phyloP scores from a whole-genome alignment of 257 asterid genomes.

The Schizonepeta tenuifolia region DNA sequence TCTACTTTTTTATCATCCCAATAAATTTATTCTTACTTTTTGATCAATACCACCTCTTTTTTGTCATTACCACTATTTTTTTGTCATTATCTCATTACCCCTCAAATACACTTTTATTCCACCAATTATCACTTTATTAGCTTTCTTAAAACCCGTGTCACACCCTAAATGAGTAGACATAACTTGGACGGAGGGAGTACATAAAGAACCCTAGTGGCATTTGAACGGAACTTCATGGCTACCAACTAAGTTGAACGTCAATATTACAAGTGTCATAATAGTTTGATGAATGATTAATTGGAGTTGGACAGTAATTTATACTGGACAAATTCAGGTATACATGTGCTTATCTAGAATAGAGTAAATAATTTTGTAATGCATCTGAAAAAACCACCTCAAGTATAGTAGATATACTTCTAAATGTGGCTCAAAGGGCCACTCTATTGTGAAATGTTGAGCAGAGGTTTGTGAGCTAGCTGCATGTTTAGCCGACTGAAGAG shows the following conservation, averaged over 20 bases:
- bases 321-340: not conserved
- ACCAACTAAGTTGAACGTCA: constrained; percentile 7
- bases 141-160: too few species aligned
- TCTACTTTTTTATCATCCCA: too few species aligned
- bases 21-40: too few species aligned
- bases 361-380: not conserved
- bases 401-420: not conserved
- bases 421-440: not conserved
- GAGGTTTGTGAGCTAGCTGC: not conserved
- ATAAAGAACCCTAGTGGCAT: not conserved
- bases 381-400: not conserved
- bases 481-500: too few species aligned
- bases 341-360: not conserved
- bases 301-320: not conserved
- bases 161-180: too few species aligned
- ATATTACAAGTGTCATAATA: not conserved
- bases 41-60: too few species aligned
- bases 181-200: too few species aligned
- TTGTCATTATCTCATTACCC: too few species aligned
- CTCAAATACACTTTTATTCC: too few species aligned
- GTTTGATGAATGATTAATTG: not conserved
- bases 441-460: not conserved
- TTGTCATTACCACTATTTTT: too few species aligned
- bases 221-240: constrained; percentile 3
- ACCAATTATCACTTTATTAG: too few species aligned